Percentiles rank a stretch among this genome's conserved stretches.
phyloP scores from a whole-genome alignment of 306 rosid species.

The Acacia acuminata region DNA sequence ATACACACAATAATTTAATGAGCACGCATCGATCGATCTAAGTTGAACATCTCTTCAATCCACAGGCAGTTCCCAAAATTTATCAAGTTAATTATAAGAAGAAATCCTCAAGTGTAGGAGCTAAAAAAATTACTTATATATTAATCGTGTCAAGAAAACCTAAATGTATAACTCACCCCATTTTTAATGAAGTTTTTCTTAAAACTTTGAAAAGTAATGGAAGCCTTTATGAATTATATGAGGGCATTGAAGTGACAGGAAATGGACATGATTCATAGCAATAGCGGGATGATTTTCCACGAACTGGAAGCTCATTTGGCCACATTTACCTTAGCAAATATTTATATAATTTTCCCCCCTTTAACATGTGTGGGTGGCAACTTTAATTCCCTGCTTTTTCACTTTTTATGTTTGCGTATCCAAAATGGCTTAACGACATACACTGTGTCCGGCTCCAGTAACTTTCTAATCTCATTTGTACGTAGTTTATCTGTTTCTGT shows the following conservation, averaged over 20 bases:
- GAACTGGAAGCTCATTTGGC: constrained; percentile 33
- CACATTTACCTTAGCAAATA: constrained; percentile 24
- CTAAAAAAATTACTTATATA: not conserved
- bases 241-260: constrained; percentile 24
- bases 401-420: constrained; percentile 38
- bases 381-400: constrained; percentile 32
- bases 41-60: not conserved
- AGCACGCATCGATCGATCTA: not conserved
- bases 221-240: constrained; percentile 13
- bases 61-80: not conserved
- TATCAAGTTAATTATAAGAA: not conserved
- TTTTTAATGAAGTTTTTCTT: not conserved
- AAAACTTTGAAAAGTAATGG: not conserved
- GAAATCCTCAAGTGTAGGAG: not conserved
- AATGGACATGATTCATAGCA: constrained; percentile 27
- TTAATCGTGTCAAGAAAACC: not conserved
- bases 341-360: not conserved
- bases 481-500: constrained; percentile 30
- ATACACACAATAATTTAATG: not conserved
- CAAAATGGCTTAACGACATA: constrained; percentile 38
- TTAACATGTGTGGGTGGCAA: constrained; percentile 19
- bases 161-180: not conserved
- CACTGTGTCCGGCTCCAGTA: constrained; percentile 1
- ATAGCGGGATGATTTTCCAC: constrained; percentile 27
- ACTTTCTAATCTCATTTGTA: constrained; percentile 43